phyloP scores from a whole-genome alignment of 2,329 filamentous ascomycete genomes.

The Aaosphaeria pasadenensis region DNA sequence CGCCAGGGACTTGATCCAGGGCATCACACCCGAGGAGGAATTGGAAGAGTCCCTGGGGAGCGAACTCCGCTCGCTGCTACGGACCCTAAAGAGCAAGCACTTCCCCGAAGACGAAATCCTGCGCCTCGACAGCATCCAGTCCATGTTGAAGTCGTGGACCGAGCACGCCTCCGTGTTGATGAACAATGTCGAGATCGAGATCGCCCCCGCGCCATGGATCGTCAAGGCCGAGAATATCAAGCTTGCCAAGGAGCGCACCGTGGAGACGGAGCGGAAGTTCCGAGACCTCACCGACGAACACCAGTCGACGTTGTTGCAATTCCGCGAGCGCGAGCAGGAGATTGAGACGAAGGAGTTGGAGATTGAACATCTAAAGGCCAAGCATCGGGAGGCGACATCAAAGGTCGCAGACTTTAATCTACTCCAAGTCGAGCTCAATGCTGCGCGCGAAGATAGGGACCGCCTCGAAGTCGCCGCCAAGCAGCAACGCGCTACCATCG shows the following conservation, averaged over 20 bases:
- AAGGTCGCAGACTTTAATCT: constrained; percentile 20
- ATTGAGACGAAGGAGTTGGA: constrained; percentile 62
- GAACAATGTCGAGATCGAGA: constrained; percentile 60
- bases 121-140: constrained; percentile 32
- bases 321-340: constrained; percentile 77
- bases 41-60: neutral
- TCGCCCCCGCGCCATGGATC: constrained; percentile 74
- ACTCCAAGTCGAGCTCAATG: constrained; percentile 17
- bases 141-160: constrained; percentile 67
- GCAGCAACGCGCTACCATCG: constrained; percentile 15
- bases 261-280: constrained; percentile 83
- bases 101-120: constrained; percentile 67
- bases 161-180: constrained; percentile 52
- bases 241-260: constrained; percentile 73
- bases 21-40: neutral
- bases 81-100: constrained; percentile 52
- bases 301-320: constrained; percentile 63
- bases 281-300: constrained; percentile 76
- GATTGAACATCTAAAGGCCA: constrained; percentile 84
- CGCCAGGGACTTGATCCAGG: constrained; percentile 11
- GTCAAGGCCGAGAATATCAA: constrained; percentile 77
- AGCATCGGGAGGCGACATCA: constrained; percentile 23
- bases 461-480: constrained; percentile 15
- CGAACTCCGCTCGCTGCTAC: constrained; percentile 3
- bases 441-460: constrained; percentile 18